phyloP scores from a whole-genome alignment of 257 asterid species.

The Jacaranda mimosifolia region DNA sequence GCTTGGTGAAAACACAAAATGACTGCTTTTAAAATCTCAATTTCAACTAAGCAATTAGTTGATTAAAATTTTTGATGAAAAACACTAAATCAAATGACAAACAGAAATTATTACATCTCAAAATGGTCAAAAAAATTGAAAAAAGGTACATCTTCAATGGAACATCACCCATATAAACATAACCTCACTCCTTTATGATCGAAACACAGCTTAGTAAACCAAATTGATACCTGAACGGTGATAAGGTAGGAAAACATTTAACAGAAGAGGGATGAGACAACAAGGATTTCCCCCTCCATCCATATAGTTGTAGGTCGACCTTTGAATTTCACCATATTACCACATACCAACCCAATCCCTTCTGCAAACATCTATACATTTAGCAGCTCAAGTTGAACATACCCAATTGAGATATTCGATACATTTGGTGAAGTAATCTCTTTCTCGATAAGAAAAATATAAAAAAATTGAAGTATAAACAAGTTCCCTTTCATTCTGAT shows the following conservation, averaged over 20 bases:
- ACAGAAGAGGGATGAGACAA: not conserved
- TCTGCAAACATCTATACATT: no score
- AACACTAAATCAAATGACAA: not conserved
- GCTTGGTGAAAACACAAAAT: constrained; percentile 2
- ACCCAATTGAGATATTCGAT: not conserved
- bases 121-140: not conserved
- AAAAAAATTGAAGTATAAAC: not conserved
- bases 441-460: not conserved
- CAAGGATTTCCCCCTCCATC: not conserved
- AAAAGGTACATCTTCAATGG: not conserved
- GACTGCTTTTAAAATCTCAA: not conserved
- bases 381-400: no score
- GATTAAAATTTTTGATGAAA: not conserved
- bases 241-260: not conserved
- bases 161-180: not conserved
- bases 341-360: no score
- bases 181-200: not conserved
- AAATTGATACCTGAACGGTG: not conserved
- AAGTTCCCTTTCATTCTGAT: no score
- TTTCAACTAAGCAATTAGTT: not conserved
- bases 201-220: constrained; percentile 5
- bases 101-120: not conserved
- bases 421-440: not conserved
- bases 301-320: no score
- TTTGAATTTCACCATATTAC: no score